Percentiles rank a stretch among this genome's conserved stretches.
These are phyloP conservation scores for Boletus huronensis DNA, from an alignment of 768 basidiomycete genomes.

Conservation along the genomic window DNA sequence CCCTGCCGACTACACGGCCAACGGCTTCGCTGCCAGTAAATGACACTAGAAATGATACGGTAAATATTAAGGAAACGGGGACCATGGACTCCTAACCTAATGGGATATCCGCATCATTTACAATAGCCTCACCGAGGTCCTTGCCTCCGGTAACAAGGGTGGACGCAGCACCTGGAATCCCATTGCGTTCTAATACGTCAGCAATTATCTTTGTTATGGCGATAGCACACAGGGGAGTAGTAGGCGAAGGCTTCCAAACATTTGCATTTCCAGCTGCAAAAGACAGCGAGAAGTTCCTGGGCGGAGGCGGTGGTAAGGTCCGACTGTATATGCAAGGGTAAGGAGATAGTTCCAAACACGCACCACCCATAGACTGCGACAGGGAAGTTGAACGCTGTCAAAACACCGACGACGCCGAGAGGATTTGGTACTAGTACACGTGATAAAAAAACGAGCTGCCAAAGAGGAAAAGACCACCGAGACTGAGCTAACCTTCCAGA, in stretches of 20 bases:
- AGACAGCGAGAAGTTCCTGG: constrained; percentile 87
- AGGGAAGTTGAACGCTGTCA: constrained; percentile 97
- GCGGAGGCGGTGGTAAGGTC: constrained; percentile 8
- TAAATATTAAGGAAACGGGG: constrained; percentile 1
- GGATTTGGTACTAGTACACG: constrained; percentile 85
- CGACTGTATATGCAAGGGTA: not conserved
- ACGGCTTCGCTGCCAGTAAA: constrained; percentile 93
- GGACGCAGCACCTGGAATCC: constrained; percentile 80
- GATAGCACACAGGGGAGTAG: constrained; percentile 85
- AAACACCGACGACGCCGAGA: constrained; percentile 65
- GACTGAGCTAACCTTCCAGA: constrained; percentile 60
- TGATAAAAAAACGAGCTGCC: constrained; percentile 6
- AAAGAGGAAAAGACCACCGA: not conserved
- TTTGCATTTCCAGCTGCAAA: constrained; percentile 90
- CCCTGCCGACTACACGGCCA: constrained; percentile 83
- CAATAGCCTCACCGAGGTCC: constrained; percentile 75
- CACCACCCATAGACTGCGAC: constrained; percentile 91
- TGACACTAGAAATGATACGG: constrained; percentile 53
- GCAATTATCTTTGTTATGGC: constrained; percentile 86
- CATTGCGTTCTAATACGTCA: constrained; percentile 75
- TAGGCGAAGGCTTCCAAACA: constrained; percentile 92
- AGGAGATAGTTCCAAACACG: constrained; percentile 12
- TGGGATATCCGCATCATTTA: constrained; percentile 69
- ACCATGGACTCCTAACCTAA: constrained; percentile 50
- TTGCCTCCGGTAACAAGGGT: constrained; percentile 80